Evolutionary conservation across 1,284 basidiomycete genomes (phyloP).

Genomic region (Sphaerobolus stellatus): DNA sequence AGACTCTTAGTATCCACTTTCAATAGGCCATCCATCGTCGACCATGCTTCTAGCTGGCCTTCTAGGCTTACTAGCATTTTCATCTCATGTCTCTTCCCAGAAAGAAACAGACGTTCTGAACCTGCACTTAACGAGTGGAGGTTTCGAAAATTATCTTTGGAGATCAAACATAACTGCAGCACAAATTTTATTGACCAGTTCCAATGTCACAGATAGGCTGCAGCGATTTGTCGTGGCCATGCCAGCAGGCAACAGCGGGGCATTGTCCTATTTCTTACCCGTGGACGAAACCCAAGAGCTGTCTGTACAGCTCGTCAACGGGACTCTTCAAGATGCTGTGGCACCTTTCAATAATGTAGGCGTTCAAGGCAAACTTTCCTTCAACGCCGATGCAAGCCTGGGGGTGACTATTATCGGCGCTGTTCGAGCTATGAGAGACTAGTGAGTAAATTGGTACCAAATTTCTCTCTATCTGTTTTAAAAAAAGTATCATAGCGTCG

Average conservation of each 20-base stretch:
- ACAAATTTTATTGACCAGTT: conserved; percentile 38
- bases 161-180: conserved; percentile 39
- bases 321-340: conserved; percentile 23
- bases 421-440: conserved; percentile 38
- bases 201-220: conserved; percentile 26
- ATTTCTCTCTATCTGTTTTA: no score
- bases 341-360: conserved; percentile 37
- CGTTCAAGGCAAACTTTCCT: conserved; percentile 33
- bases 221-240: conserved; percentile 42
- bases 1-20: no score
- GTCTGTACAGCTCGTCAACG: conserved; percentile 29
- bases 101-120: conserved; percentile 1
- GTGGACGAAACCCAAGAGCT: conserved; percentile 19
- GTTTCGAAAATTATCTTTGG: conserved; percentile 43
- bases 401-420: conserved; percentile 42
- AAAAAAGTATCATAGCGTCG: conserved; percentile 19
- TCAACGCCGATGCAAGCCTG: conserved; percentile 36
- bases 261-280: conserved; percentile 38
- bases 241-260: conserved; percentile 43
- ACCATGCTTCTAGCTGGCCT: neutral
- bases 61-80: neutral
- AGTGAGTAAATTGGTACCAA: neutral
- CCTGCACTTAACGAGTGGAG: conserved; percentile 27
- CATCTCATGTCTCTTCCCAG: neutral
- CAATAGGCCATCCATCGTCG: no score